Evolutionary conservation across 129 eudicot genomes (phyloP).

Genomic region (Silybum marianum): DNA sequence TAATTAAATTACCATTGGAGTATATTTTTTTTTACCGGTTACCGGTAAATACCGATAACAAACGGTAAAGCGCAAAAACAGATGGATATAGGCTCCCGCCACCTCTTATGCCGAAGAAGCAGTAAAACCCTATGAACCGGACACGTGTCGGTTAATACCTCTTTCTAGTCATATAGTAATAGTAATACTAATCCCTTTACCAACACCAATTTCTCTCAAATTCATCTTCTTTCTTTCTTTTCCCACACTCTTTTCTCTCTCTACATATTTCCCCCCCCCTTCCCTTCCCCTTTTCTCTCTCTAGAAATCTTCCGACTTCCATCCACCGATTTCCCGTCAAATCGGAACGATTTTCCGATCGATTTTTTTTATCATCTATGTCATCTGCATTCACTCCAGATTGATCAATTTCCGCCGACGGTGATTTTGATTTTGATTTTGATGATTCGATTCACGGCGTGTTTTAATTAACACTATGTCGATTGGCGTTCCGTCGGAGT

Average conservation of each 20-base stretch:
- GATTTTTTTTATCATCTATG: not conserved
- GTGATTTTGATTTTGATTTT: slow-evolving; percentile 7
- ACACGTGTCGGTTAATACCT: slow-evolving; percentile 44
- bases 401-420: not conserved
- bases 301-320: slow-evolving; percentile 20
- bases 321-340: slow-evolving; percentile 24
- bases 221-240: slow-evolving; percentile 5
- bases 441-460: not conserved
- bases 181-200: slow-evolving; percentile 23
- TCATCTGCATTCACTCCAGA: slow-evolving; percentile 12
- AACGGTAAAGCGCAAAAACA: slow-evolving; percentile 25
- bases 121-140: slow-evolving; percentile 29
- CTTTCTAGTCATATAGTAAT: slow-evolving; percentile 17
- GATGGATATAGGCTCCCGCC: slow-evolving; percentile 32
- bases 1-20: too few species aligned
- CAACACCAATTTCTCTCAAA: slow-evolving; percentile 23
- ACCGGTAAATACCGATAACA: slow-evolving; percentile 17
- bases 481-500: slow-evolving; percentile 22
- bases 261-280: slow-evolving; percentile 17
- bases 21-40: slow-evolving; percentile 5
- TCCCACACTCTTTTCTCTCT: slow-evolving; percentile 26
- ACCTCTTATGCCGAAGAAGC: slow-evolving; percentile 27
- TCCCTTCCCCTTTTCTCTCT: slow-evolving; percentile 34
- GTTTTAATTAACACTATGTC: slow-evolving; percentile 9
- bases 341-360: slow-evolving; percentile 17